These are phyloP conservation scores for Durotheca rogersii DNA, from an alignment of 495 filamentous ascomycete genomes.

Conservation along the genomic window DNA sequence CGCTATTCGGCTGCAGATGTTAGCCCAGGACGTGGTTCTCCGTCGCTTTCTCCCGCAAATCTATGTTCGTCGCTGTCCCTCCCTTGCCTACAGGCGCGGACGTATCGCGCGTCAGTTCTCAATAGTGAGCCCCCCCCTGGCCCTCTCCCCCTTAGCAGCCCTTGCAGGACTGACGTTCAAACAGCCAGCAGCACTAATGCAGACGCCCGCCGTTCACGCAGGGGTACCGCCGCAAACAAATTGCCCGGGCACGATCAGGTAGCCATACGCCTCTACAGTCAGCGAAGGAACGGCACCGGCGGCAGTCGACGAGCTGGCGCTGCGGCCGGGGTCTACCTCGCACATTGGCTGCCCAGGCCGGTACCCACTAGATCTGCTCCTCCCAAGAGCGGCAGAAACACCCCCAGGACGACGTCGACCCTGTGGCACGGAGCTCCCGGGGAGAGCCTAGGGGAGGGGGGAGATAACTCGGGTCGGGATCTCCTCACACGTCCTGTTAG, in stretches of 20 bases:
- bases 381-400: conserved; percentile 1
- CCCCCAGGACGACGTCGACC: conserved; percentile 4
- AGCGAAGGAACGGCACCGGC: conserved; percentile 1
- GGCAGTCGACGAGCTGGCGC: conserved; percentile 4
- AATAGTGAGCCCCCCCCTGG: conserved; percentile 5
- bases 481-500: too few species aligned
- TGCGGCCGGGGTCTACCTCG: conserved; percentile 7
- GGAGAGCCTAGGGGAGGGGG: background rate
- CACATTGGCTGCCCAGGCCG: conserved; percentile 11
- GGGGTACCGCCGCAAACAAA: conserved; percentile 32
- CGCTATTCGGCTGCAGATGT: too few species aligned
- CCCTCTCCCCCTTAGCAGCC: conserved; percentile 10
- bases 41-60: too few species aligned
- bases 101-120: conserved; percentile 17
- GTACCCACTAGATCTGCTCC: conserved; percentile 3
- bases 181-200: conserved; percentile 47
- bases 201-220: conserved; percentile 36
- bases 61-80: too few species aligned
- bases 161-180: conserved; percentile 45
- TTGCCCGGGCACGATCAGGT: conserved; percentile 13
- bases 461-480: too few species aligned
- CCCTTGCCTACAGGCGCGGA: background rate
- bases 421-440: conserved; percentile 9
- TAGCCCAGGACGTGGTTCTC: too few species aligned
- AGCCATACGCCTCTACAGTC: conserved; percentile 7